phyloP scores from a whole-genome alignment of 148 eudicot genomes.

The Camellia sinensis region DNA sequence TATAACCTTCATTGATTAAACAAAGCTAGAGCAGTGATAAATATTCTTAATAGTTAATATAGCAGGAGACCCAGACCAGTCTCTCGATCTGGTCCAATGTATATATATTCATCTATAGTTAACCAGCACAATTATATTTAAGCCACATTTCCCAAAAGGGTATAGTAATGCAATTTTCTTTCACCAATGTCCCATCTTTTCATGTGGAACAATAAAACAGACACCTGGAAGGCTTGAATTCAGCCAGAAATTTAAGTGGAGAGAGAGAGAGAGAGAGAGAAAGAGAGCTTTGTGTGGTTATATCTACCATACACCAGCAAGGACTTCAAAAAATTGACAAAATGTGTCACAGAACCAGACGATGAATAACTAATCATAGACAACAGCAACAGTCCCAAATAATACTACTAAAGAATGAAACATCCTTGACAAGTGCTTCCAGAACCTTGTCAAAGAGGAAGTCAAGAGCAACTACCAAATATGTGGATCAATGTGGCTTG shows the following conservation, averaged over 20 bases:
- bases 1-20: not conserved
- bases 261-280: not conserved
- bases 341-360: not conserved
- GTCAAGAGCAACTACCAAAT: not conserved
- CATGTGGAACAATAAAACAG: not conserved
- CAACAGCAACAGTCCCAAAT: not conserved
- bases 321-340: not conserved
- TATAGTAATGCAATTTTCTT: not conserved
- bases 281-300: not conserved
- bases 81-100: not conserved
- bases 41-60: not conserved
- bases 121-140: not conserved
- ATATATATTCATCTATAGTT: not conserved
- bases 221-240: not conserved
- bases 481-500: not conserved
- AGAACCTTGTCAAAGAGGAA: not conserved
- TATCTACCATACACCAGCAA: not conserved
- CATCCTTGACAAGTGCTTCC: too few relatives aligned
- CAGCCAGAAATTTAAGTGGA: not conserved
- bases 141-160: not conserved
- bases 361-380: not conserved
- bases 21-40: not conserved
- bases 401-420: too few relatives aligned
- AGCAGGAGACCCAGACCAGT: not conserved
- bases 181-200: not conserved